Base-by-base conservation (phyloP, 495 filamentous ascomycete genomes). In the Penicillium simplicissimum region DNA sequence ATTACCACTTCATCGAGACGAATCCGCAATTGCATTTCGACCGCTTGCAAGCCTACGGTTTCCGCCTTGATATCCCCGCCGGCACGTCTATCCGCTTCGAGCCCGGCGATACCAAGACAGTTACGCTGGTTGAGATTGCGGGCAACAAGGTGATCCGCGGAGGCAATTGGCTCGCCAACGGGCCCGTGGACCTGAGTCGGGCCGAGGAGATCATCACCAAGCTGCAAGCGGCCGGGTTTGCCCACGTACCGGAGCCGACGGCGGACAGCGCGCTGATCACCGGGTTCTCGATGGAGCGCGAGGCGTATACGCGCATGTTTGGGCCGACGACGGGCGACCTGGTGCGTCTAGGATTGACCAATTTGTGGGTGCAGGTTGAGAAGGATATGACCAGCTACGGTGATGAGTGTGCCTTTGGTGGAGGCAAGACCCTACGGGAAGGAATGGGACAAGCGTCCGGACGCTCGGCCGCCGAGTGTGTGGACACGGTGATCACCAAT, bases 381-480 rank as follows among this genome's bases (percentile, higher is more conserved):
- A 91, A 88, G 64, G 96, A 98, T 71, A 76, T 85, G 57, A 92
- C 92, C 5, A 77, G 78, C 13, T 94, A 96, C 71, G 95, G 95
- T 21, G 96, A 98, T 59, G 95, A 98, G 76, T 97, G 93, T 70
- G 88, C 88, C 49, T 98, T 98, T 76, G 95, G 95, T 37, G 95
- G 95, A 23, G 95, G 95, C 23, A 98, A 98, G 84, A 94, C 90
- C 23, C 73, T 98, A 54, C 82, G 95, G 51, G 95, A 98, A 71
- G 95, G 95, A 5, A 98, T 98, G 95, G 96, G 93, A 10, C 93
- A 96, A 76, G 91, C 93, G 8, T 89, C 85, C 36, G 94, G 91
- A 19, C 81, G 90, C 53, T 71, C 82, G 5, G 87, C 93, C 67
- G 71, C 78, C 3, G 85, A 95, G 23, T 87, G 85, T 45, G 72